Conservation (phyloP, 2,329 filamentous ascomycete species). For the Trichoderma afroharzianum region DNA sequence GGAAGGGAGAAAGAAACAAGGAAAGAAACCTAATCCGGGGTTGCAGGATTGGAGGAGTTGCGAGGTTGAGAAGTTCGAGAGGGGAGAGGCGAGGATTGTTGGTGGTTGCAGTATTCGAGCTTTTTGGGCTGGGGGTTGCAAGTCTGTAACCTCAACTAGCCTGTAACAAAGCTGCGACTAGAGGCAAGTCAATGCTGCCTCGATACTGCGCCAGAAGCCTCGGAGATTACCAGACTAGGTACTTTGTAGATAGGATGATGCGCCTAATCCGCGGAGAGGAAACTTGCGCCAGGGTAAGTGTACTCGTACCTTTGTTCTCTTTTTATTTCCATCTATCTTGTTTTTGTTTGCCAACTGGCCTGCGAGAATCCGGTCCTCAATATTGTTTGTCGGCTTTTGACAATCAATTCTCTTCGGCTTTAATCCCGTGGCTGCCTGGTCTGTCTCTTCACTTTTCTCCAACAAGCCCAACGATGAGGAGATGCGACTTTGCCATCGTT, state of each 20-base stretch:
- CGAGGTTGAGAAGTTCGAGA: not conserved
- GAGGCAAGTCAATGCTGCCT: not conserved
- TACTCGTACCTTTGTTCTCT: not conserved
- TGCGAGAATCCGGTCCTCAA: not conserved
- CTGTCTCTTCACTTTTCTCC: not conserved
- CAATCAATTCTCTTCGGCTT: not conserved
- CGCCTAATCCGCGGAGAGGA: not conserved
- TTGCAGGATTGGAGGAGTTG: not conserved
- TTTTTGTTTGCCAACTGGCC: not conserved
- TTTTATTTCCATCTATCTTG: not conserved
- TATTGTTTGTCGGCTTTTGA: too few relatives aligned
- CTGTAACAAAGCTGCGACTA: not conserved
- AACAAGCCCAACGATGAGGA: slow-evolving; percentile 7
- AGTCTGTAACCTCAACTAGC: not conserved
- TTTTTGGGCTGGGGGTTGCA: not conserved
- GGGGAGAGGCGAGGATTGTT: not conserved
- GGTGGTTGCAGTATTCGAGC: not conserved
- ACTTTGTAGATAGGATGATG: not conserved
- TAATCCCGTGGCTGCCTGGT: slow-evolving; percentile 1
- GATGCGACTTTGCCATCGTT: slow-evolving; percentile 8
- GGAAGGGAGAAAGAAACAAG: not conserved
- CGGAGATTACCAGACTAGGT: not conserved
- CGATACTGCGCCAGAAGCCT: not conserved
- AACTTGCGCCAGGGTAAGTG: not conserved
- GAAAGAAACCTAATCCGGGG: not conserved